These are phyloP conservation scores for Cladobotryum protrusum DNA, from an alignment of 2,329 filamentous ascomycete genomes.

Conservation along the genomic window DNA sequence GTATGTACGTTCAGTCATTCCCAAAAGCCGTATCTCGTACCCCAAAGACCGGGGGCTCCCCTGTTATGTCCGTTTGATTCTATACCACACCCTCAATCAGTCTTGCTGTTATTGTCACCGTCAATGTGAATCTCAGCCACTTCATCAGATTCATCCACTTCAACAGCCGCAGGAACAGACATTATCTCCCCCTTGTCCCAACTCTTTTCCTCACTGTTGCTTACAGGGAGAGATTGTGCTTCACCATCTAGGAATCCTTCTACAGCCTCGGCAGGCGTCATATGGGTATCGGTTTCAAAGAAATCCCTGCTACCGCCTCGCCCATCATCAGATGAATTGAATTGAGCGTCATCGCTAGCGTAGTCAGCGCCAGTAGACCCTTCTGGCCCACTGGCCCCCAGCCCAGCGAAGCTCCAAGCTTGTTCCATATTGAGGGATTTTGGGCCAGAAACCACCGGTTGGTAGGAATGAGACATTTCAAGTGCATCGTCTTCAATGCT, in stretches of 20 bases:
- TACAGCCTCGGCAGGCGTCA: constrained; percentile 18
- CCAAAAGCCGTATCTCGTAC: constrained; percentile 2
- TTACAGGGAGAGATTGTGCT: neutral
- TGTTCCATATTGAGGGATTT: constrained; percentile 29
- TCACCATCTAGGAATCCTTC: constrained; percentile 3
- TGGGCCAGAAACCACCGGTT: constrained; percentile 16
- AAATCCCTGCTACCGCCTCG: constrained; percentile 18
- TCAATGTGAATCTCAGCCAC: constrained; percentile 46
- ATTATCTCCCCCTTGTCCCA: constrained; percentile 34
- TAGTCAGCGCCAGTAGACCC: constrained; percentile 30
- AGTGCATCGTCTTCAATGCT: constrained; percentile 47
- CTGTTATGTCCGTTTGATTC: neutral
- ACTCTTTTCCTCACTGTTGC: constrained; percentile 25
- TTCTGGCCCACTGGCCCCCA: constrained; percentile 27
- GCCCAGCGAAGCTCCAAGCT: constrained; percentile 42
- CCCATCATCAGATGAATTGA: constrained; percentile 34
- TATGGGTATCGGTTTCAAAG: constrained; percentile 26
- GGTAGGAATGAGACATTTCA: constrained; percentile 31
- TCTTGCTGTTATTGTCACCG: constrained; percentile 24
- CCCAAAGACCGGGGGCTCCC: neutral
- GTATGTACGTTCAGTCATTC: constrained; percentile 3
- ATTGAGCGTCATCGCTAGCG: constrained; percentile 39
- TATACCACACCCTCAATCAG: neutral
- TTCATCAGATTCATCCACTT: constrained; percentile 32
- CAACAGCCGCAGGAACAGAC: constrained; percentile 31